These are phyloP conservation scores for Bipolaris bicolor DNA, from an alignment of 2,329 filamentous ascomycete species.

Conservation along the genomic window DNA sequence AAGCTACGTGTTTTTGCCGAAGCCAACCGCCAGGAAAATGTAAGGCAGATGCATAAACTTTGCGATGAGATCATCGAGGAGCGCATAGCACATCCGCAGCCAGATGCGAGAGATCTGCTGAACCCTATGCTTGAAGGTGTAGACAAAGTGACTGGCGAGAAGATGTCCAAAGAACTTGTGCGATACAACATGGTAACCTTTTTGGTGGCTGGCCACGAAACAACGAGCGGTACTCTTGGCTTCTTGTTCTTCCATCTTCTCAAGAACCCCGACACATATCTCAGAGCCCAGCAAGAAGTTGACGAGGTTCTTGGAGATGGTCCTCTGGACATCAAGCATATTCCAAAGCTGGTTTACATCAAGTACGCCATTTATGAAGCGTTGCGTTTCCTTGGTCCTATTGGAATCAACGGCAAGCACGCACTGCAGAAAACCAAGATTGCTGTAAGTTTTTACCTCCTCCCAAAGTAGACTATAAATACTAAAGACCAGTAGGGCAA, in stretches of 20 bases:
- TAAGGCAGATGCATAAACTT: conserved; percentile 14
- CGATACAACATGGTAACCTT: conserved; percentile 16
- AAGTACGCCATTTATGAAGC: conserved; percentile 15
- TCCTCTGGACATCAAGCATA: conserved; percentile 1
- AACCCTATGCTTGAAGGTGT: conserved; percentile 14
- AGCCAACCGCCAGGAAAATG: conserved; percentile 11
- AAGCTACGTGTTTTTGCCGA: conserved; percentile 14
- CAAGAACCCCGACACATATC: conserved; percentile 10
- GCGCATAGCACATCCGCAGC: conserved; percentile 10
- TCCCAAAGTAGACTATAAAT: too few species aligned
- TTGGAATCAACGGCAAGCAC: conserved; percentile 8
- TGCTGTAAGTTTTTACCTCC: conserved; percentile 2
- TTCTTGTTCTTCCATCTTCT: conserved; percentile 14
- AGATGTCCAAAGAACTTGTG: conserved; percentile 12
- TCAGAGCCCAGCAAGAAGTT: conserved; percentile 13
- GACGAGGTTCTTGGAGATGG: conserved; percentile 12
- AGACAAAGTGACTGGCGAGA: conserved; percentile 13
- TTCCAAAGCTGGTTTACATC: conserved; percentile 6
- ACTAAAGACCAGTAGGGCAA: conserved; percentile 4
- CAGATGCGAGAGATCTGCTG: conserved; percentile 9
- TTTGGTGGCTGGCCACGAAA: conserved; percentile 13
- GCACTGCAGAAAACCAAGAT: conserved; percentile 9
- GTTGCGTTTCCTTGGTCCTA: conserved; percentile 10
- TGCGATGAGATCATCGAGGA: conserved; percentile 13
- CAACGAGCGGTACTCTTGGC: conserved; percentile 11